These are phyloP conservation scores for Ceratocystis cacaofunesta DNA, from an alignment of 2,329 filamentous ascomycete genomes.

Conservation along the genomic window DNA sequence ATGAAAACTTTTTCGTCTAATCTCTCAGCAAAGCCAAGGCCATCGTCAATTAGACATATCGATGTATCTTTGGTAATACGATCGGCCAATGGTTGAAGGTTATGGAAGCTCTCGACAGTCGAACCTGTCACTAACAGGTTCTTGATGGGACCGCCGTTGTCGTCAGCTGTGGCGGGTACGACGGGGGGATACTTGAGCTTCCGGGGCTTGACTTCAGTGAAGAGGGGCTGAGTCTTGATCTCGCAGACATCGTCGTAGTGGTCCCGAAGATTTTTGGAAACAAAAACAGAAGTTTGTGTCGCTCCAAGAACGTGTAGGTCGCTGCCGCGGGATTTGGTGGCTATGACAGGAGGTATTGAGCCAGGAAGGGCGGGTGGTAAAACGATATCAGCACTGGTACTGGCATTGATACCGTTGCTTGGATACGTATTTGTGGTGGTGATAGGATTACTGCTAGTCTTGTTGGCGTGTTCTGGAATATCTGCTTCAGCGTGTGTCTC, in stretches of 20 bases:
- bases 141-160: constrained; percentile 42
- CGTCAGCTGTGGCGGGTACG: constrained; percentile 15
- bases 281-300: constrained; percentile 13
- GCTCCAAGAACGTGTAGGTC: constrained; percentile 14
- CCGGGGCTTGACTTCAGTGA: constrained; percentile 10
- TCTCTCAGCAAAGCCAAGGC: constrained; percentile 69
- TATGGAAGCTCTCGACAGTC: constrained; percentile 38
- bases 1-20: constrained; percentile 59
- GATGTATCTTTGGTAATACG: constrained; percentile 55
- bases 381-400: not conserved
- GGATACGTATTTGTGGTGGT: not conserved
- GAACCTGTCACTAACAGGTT: constrained; percentile 53
- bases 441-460: not conserved
- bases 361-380: not conserved
- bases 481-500: not conserved
- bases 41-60: constrained; percentile 63
- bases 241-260: constrained; percentile 18
- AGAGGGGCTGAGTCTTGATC: constrained; percentile 11
- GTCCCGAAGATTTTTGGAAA: constrained; percentile 16
- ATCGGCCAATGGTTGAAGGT: constrained; percentile 45
- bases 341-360: constrained; percentile 9
- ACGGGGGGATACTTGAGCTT: constrained; percentile 18
- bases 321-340: constrained; percentile 1
- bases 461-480: not conserved
- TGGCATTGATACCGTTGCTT: not conserved